Base-by-base conservation (phyloP, 495 filamentous ascomycete genomes). In the Chaetomidium leptoderma region DNA sequence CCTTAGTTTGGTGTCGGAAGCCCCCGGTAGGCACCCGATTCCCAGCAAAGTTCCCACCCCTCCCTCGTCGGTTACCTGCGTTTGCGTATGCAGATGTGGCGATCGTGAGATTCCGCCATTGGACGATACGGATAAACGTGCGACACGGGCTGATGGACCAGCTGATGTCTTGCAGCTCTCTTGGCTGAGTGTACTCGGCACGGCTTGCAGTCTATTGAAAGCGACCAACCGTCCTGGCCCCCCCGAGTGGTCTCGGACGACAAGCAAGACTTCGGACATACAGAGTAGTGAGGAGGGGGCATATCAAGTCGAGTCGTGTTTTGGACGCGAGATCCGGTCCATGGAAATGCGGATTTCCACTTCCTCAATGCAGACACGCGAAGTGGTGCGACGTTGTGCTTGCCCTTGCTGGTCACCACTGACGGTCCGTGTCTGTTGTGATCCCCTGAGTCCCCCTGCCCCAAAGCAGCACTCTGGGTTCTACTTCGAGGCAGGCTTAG, bases 341-440 rank as follows among this genome's bases (percentile, higher is more conserved):
- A 21, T 33, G 27, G 44, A 19, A 24, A 17, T 6, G 39, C 37
- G 11, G 17, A 14, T 23, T 43, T 14, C 32, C 53, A 19, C 23
- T 19, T n/a, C 53, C 9, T 39, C 44, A 30, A 55, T 48, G 53
- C 43, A 48, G 23, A 14, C 9, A 48, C 14, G 43, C 32, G 42
- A 4, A 4, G 43, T 13, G 42, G 53, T 47, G 44, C 14, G 43
- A 56, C 43, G 26, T 48, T 37, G 43, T 56, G 33, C 21, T 13
- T 26, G 33, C 43, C 3, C 39, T 39, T 39, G 32, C 17, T 29
- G 23, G 32, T 32, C n/a, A 17, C 43, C 19, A 26, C 43, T 26
- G 30, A 33, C 53, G 53, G 33, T 30, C 53, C 44, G 35, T 11
- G 35, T 37, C 16, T 57, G 54, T 26, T 16, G 54, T 57, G 45